phyloP scores from a whole-genome alignment of 2,329 filamentous ascomycete genomes.

The Colletotrichum navitas region DNA sequence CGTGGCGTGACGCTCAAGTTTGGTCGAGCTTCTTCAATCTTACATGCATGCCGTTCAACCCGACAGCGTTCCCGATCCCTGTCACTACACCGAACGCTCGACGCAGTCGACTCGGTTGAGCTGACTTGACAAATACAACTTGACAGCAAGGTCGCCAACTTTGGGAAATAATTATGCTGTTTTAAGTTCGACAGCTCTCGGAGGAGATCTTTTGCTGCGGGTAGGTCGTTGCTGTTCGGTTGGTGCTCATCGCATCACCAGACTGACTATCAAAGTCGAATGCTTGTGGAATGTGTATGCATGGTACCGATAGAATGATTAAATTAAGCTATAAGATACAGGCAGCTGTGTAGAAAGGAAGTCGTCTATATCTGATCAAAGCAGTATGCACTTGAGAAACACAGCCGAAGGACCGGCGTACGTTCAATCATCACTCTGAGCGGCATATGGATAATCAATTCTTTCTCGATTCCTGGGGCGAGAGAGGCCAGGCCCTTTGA shows the following conservation, averaged over 20 bases:
- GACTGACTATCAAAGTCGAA: background rate
- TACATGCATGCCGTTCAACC: slow-evolving; percentile 3
- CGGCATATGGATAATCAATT: too few relatives aligned
- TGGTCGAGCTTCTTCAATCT: background rate
- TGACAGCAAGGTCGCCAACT: background rate
- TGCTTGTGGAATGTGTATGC: background rate
- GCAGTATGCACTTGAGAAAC: background rate
- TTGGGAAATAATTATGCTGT: background rate
- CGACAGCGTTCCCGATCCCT: background rate
- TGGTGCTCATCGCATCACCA: background rate
- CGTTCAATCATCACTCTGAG: too few relatives aligned
- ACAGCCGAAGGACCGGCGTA: background rate
- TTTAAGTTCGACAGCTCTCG: background rate
- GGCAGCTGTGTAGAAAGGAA: background rate
- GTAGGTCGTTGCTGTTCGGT: background rate
- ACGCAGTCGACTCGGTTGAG: background rate
- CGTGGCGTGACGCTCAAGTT: background rate
- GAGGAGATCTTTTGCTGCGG: background rate
- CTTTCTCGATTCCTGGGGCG: too few relatives aligned
- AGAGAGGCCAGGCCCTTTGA: too few relatives aligned
- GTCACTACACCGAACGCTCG: too few relatives aligned
- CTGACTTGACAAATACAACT: background rate
- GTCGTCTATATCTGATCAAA: too few relatives aligned
- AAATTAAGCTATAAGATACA: background rate
- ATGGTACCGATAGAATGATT: too few relatives aligned